These are phyloP conservation scores for Tanacetum coccineum DNA, from an alignment of 129 eudicot species.

Conservation along the genomic window DNA sequence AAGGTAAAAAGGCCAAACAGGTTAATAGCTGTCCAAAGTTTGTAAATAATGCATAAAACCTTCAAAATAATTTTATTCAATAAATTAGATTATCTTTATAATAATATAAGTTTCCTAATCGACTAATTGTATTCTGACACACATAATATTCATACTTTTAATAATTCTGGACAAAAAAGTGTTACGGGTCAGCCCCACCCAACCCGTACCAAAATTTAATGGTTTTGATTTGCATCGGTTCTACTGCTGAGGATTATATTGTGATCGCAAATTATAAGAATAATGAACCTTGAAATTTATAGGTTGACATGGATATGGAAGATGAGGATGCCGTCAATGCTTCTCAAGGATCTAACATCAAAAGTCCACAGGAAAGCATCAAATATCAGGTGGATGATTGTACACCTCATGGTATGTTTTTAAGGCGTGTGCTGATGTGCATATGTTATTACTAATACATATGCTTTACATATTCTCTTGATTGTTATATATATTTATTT, in stretches of 20 bases:
- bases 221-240: neutral
- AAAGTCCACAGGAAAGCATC: constrained; percentile 27
- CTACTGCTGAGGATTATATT: too few species aligned
- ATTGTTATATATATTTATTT: neutral
- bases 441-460: neutral
- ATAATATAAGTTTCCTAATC: too few species aligned
- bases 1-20: too few species aligned
- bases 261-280: neutral
- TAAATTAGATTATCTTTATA: too few species aligned
- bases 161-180: too few species aligned
- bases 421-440: neutral
- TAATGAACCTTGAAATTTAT: constrained; percentile 23
- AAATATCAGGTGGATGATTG: constrained; percentile 29
- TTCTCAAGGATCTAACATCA: constrained; percentile 35
- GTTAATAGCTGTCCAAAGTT: too few species aligned
- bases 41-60: too few species aligned
- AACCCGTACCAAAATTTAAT: neutral
- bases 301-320: constrained; percentile 99
- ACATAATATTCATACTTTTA: too few species aligned
- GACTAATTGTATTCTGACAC: too few species aligned
- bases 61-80: too few species aligned
- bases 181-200: too few species aligned
- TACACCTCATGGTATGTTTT: constrained; percentile 43
- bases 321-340: constrained; percentile 51
- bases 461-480: neutral